Conservation (phyloP, 2,329 filamentous ascomycete species). For the Aspergillus sp. region DNA sequence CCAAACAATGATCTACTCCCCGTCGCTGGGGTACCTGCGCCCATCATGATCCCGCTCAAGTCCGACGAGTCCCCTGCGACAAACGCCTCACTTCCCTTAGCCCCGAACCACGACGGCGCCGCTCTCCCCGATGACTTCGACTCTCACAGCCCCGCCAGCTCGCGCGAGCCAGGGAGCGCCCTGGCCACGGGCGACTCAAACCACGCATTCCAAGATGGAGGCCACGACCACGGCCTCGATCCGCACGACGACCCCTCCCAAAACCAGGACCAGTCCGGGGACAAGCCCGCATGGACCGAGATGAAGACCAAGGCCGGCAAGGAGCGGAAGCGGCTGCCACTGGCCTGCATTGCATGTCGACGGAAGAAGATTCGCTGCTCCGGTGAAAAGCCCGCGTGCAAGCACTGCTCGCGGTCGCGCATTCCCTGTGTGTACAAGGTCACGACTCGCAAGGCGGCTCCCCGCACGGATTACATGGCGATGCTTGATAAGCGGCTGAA, state of each 20-base stretch:
- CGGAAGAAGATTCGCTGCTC: constrained; percentile 98
- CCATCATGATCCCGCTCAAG: constrained; percentile 40
- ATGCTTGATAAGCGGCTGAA: constrained; percentile 96
- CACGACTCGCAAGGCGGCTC: constrained; percentile 88
- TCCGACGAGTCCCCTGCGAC: constrained; percentile 32
- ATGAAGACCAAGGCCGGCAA: constrained; percentile 92
- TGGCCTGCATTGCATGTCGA: constrained; percentile 93
- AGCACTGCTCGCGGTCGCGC: constrained; percentile 87
- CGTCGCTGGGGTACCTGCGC: constrained; percentile 35
- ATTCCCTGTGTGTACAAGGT: constrained; percentile 98
- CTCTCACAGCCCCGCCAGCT: constrained; percentile 36
- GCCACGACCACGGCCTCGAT: constrained; percentile 18
- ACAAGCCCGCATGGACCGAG: constrained; percentile 71
- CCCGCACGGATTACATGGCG: constrained; percentile 96
- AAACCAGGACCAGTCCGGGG: constrained; percentile 49
- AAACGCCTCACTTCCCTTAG: constrained; percentile 24
- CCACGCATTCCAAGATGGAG: constrained; percentile 17
- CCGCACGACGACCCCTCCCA: constrained; percentile 19
- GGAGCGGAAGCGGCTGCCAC: constrained; percentile 85
- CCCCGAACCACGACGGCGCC: constrained; percentile 27
- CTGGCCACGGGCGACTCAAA: constrained; percentile 24
- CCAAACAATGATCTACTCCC: constrained; percentile 35
- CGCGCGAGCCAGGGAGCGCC: constrained; percentile 33
- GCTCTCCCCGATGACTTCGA: constrained; percentile 33
- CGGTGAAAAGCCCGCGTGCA: constrained; percentile 95